A percentile compares a stretch with the other conserved stretches of the same genome.
phyloP scores from a whole-genome alignment of 495 filamentous ascomycete species.

The Paragyromitra xinjiangensis region DNA sequence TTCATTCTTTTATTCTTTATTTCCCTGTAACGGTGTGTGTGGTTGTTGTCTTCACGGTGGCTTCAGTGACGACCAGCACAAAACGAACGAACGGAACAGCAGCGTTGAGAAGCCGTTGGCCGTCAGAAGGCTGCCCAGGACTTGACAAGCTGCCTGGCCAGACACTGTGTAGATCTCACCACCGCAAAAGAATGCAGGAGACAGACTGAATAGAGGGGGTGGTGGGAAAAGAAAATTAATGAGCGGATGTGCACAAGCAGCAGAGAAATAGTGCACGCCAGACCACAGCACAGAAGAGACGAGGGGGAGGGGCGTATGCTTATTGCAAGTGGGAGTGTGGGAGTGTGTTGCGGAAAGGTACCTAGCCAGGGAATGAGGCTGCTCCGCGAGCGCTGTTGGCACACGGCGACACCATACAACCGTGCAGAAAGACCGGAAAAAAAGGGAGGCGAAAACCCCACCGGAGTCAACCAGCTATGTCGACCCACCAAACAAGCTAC shows the following conservation, averaged over 20 bases:
- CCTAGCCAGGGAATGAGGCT: slow-evolving; percentile 49
- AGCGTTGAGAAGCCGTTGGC: slow-evolving; percentile 45
- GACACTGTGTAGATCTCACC: slow-evolving; percentile 46
- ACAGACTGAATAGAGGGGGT: slow-evolving; percentile 34
- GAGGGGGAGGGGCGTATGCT: slow-evolving; percentile 44
- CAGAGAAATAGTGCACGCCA: slow-evolving; percentile 49
- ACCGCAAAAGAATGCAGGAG: slow-evolving; percentile 35
- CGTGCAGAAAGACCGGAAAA: slow-evolving; percentile 38
- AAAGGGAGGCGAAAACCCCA: slow-evolving; percentile 52
- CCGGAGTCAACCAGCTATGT: slow-evolving; percentile 30
- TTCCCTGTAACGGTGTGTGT: slow-evolving; percentile 31
- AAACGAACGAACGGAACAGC: slow-evolving; percentile 36
- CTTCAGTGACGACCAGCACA: slow-evolving; percentile 46
- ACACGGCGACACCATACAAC: slow-evolving; percentile 24
- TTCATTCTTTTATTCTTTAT: slow-evolving; percentile 49
- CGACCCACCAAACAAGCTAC: slow-evolving; percentile 33
- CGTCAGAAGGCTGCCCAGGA: slow-evolving; percentile 48
- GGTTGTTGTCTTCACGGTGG: slow-evolving; percentile 47
- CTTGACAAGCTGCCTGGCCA: slow-evolving; percentile 48
- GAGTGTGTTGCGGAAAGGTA: slow-evolving; percentile 48
- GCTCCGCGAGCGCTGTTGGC: slow-evolving; percentile 43
- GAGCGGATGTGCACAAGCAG: slow-evolving; percentile 45
- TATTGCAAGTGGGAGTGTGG: slow-evolving; percentile 25
- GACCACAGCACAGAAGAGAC: slow-evolving; percentile 37
- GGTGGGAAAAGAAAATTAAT: slow-evolving; percentile 46